Percentiles rank a stretch among this genome's conserved stretches.
These are phyloP conservation scores for Debaryomyces tyrocola DNA, from an alignment of 805 yeast species.

Conservation along the genomic window DNA sequence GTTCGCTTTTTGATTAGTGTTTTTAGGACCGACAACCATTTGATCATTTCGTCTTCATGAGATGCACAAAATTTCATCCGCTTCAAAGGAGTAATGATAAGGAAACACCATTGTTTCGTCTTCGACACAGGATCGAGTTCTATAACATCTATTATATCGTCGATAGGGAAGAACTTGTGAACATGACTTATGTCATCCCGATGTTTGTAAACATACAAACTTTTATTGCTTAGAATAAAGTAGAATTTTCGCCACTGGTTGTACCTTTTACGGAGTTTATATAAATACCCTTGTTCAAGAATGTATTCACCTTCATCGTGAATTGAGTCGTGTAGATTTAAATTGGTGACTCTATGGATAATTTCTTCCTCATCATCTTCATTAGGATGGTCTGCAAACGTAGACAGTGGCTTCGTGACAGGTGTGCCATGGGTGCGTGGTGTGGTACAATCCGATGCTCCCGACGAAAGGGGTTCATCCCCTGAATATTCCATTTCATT, in stretches of 20 bases:
- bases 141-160: conserved; percentile 45
- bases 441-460: conserved; percentile 1
- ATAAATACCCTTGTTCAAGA: conserved; percentile 42
- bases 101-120: conserved; percentile 44
- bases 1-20: conserved; percentile 13
- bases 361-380: conserved; percentile 3
- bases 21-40: conserved; percentile 50
- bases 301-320: conserved; percentile 14
- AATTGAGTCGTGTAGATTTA: neutral
- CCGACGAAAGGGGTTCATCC: conserved; percentile 8
- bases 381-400: neutral
- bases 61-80: conserved; percentile 45
- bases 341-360: neutral
- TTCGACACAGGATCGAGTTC: conserved; percentile 50
- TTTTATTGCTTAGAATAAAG: conserved; percentile 42
- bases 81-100: conserved; percentile 47
- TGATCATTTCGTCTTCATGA: conserved; percentile 45
- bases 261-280: conserved; percentile 40
- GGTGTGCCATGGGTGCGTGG: neutral
- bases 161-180: conserved; percentile 27
- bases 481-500: neutral
- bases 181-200: conserved; percentile 3
- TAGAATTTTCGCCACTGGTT: conserved; percentile 50
- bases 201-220: conserved; percentile 42
- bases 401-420: neutral